Percentiles rank a stretch among this genome's conserved stretches.
These are phyloP conservation scores for Citeromyces hawaiiensis DNA, from an alignment of 1,139 yeast species.

Conservation along the genomic window DNA sequence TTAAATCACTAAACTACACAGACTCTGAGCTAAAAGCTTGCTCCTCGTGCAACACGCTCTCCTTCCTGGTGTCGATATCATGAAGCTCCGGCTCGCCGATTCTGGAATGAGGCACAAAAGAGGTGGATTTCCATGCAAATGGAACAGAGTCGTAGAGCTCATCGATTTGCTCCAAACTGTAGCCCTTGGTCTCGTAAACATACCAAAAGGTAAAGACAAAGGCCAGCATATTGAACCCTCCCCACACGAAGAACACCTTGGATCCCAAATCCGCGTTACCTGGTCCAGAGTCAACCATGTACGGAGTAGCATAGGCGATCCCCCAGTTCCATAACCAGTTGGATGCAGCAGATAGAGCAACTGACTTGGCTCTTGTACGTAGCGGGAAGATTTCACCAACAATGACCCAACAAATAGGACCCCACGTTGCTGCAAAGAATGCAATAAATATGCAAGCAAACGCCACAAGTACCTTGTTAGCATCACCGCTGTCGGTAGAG, in stretches of 20 bases:
- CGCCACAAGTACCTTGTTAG: constrained; percentile 25
- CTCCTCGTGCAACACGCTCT: neutral
- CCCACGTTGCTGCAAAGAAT: constrained; percentile 42
- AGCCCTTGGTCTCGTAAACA: constrained; percentile 42
- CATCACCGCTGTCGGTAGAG: constrained; percentile 13
- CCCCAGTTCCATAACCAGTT: constrained; percentile 25
- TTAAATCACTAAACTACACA: neutral
- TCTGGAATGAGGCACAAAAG: neutral
- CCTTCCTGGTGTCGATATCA: neutral
- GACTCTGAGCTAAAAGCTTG: neutral
- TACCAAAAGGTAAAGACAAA: constrained; percentile 32
- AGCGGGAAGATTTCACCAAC: constrained; percentile 47
- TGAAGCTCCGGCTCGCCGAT: neutral
- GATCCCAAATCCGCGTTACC: constrained; percentile 40
- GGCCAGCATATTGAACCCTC: constrained; percentile 23
- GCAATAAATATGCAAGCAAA: constrained; percentile 39
- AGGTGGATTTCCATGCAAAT: neutral
- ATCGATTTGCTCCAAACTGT: constrained; percentile 43
- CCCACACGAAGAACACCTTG: constrained; percentile 68
- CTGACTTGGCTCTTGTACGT: constrained; percentile 37
- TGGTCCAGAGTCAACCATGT: constrained; percentile 39
- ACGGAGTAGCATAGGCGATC: constrained; percentile 20
- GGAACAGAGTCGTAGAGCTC: neutral
- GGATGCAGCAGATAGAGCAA: constrained; percentile 19
- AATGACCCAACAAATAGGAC: constrained; percentile 36